Conservation (phyloP, 805 yeast genomes). For the Ogataea trehaloabstinens region DNA sequence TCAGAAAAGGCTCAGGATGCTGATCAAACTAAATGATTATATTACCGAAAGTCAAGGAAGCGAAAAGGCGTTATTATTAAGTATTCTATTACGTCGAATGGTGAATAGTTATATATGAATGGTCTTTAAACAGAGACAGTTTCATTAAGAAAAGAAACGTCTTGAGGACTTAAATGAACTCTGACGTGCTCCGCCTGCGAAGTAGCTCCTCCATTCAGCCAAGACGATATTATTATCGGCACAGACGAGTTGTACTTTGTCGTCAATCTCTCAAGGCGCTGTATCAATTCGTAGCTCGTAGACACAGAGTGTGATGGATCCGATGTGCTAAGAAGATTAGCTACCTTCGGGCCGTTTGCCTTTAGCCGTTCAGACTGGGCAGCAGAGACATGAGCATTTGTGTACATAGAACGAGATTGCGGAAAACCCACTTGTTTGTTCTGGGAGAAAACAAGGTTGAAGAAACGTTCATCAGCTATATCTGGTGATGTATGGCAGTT, state of each 20-base stretch:
- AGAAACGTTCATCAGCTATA: conserved; percentile 1
- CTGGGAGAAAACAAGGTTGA: background rate
- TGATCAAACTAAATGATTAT: background rate
- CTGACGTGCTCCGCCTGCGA: background rate
- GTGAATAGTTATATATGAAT: no score
- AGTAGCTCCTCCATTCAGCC: conserved; percentile 10
- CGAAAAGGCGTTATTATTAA: no score
- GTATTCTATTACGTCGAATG: no score
- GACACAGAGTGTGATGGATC: conserved; percentile 1
- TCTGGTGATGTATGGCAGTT: background rate
- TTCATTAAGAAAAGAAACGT: conserved; percentile 16
- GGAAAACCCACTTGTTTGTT: background rate
- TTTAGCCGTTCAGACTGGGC: conserved; percentile 27
- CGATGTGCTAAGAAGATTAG: conserved; percentile 8
- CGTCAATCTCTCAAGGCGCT: conserved; percentile 20
- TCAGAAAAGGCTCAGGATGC: no score
- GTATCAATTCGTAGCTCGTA: conserved; percentile 17
- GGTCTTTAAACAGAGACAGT: background rate
- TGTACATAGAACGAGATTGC: background rate
- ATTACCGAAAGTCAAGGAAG: no score
- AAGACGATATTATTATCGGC: conserved; percentile 22
- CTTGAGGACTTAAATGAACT: conserved; percentile 15
- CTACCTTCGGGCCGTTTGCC: conserved; percentile 15
- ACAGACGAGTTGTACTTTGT: conserved; percentile 23
- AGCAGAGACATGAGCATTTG: conserved; percentile 10